phyloP scores from a whole-genome alignment of 176 grass and related monocot species.

The Typha latifolia region DNA sequence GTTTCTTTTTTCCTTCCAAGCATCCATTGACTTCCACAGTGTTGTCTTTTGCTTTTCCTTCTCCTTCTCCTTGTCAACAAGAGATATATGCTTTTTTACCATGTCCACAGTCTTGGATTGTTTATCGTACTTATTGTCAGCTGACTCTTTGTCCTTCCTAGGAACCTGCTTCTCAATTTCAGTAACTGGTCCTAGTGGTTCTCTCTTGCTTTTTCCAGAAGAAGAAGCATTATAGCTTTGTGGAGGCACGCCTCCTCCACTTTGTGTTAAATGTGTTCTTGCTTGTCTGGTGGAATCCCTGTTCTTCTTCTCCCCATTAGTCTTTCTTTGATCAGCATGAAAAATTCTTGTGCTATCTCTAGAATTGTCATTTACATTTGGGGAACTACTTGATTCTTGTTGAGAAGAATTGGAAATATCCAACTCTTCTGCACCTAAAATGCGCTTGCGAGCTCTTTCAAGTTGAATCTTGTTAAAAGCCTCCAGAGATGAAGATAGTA shows the following conservation, averaged over 20 bases:
- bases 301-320: constrained; percentile 23
- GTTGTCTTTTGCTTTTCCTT: constrained; percentile 46
- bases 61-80: constrained; percentile 42
- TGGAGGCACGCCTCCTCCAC: background rate
- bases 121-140: constrained; percentile 61
- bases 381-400: constrained; percentile 24
- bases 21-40: constrained; percentile 86
- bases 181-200: constrained; percentile 56
- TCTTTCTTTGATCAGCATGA: constrained; percentile 10
- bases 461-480: constrained; percentile 94
- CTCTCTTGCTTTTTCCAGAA: constrained; percentile 61
- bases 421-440: constrained; percentile 38
- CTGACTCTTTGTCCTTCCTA: constrained; percentile 52
- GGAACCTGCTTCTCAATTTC: constrained; percentile 52
- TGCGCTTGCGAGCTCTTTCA: constrained; percentile 62
- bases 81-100: constrained; percentile 27
- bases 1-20: constrained; percentile 99
- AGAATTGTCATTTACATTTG: constrained; percentile 31
- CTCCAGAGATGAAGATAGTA: constrained; percentile 97
- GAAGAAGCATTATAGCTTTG: constrained; percentile 25
- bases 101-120: constrained; percentile 31
- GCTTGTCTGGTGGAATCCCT: constrained; percentile 35
- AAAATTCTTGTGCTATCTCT: constrained; percentile 12
- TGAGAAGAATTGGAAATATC: constrained; percentile 36
- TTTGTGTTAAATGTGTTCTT: constrained; percentile 13